These are phyloP conservation scores for Aspergillus egyptiacus DNA, from an alignment of 495 filamentous ascomycete species.

Conservation along the genomic window DNA sequence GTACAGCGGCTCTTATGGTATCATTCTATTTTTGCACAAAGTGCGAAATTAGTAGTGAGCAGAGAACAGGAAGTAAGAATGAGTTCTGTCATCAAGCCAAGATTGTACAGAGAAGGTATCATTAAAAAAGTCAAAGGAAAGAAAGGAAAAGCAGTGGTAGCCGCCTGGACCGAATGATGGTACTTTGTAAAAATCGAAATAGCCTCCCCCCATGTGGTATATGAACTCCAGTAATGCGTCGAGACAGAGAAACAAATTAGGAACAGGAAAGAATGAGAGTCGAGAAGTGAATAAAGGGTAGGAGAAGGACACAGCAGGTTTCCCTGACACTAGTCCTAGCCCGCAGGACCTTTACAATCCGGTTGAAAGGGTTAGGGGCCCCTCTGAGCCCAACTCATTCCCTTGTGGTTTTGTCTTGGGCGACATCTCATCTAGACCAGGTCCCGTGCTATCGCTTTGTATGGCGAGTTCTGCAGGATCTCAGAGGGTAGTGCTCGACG, in stretches of 20 bases:
- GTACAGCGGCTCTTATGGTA: no score
- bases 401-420: neutral
- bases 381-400: neutral
- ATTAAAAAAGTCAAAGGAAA: conserved; percentile 10
- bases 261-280: conserved; percentile 4
- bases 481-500: conserved; percentile 38
- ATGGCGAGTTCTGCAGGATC: conserved; percentile 28
- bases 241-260: conserved; percentile 18
- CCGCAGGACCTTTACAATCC: conserved; percentile 20
- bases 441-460: conserved; percentile 20
- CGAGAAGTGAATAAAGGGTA: conserved; percentile 1
- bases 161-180: conserved; percentile 10
- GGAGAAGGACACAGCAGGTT: neutral
- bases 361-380: conserved; percentile 6
- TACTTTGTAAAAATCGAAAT: conserved; percentile 16
- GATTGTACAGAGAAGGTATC: conserved; percentile 6
- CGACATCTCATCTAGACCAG: conserved; percentile 9
- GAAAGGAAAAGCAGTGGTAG: conserved; percentile 10
- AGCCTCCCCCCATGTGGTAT: conserved; percentile 23
- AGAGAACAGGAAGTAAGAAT: no score
- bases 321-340: conserved; percentile 18
- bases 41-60: no score
- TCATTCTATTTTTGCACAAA: no score
- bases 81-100: no score
- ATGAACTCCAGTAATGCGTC: conserved; percentile 38